Percentiles rank a stretch among this genome's conserved stretches.
phyloP scores from a whole-genome alignment of 2,329 filamentous ascomycete species.

The Nigrospora osmanthi region DNA sequence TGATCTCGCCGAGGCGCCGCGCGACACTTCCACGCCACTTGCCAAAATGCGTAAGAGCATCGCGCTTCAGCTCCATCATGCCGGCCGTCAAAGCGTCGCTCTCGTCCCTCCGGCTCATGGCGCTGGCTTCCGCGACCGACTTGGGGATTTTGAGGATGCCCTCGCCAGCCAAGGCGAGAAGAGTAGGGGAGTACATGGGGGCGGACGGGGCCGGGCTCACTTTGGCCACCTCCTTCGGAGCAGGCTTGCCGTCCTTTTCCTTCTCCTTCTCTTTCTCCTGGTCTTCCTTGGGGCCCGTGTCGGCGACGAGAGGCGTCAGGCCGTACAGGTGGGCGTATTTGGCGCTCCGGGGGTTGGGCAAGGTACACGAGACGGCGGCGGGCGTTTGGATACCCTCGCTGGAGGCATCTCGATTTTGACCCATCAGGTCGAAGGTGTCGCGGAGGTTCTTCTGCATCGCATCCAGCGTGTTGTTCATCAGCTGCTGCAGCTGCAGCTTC shows the following conservation, averaged over 20 bases:
- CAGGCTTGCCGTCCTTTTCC: neutral
- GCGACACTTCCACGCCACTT: conserved; percentile 72
- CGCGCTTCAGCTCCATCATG: conserved; percentile 60
- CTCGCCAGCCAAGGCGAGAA: conserved; percentile 1
- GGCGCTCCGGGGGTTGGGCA: conserved; percentile 25
- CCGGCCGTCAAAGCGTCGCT: conserved; percentile 13
- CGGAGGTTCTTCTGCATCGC: conserved; percentile 44
- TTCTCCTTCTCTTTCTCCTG: neutral
- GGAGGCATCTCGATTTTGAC: conserved; percentile 17
- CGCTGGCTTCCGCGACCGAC: conserved; percentile 18
- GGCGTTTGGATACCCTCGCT: conserved; percentile 17
- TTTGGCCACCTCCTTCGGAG: neutral
- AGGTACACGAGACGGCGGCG: conserved; percentile 17
- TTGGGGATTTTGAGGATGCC: conserved; percentile 17
- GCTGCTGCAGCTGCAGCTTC: conserved; percentile 41
- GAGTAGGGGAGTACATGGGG: neutral
- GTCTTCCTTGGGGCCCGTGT: neutral
- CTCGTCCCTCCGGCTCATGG: conserved; percentile 28
- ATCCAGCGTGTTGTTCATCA: conserved; percentile 45
- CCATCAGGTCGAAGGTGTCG: conserved; percentile 42
- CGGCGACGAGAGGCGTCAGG: conserved; percentile 12
- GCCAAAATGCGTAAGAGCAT: conserved; percentile 63
- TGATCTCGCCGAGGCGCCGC: conserved; percentile 62
- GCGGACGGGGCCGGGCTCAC: conserved; percentile 19
- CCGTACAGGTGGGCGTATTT: conserved; percentile 18